phyloP scores from a whole-genome alignment of 2,329 filamentous ascomycete genomes.

The Aspergillaceae sp. region DNA sequence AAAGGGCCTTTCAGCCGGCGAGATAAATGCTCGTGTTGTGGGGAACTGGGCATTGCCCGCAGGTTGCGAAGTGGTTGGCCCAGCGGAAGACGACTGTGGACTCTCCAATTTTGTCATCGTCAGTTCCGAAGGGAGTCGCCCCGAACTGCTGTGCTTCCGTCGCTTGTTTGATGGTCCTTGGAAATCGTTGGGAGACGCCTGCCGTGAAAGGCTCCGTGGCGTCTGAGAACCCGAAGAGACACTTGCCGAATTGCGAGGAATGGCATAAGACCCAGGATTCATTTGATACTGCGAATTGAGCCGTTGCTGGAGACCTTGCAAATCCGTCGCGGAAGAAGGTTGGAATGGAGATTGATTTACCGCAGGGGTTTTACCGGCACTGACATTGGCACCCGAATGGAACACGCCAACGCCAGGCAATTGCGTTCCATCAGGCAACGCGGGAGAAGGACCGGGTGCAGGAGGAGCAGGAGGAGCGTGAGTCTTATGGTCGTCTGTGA shows the following conservation, averaged over 20 bases:
- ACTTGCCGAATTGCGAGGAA: constrained; percentile 30
- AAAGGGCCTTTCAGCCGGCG: constrained; percentile 40
- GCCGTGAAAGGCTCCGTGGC: constrained; percentile 59
- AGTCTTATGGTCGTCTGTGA: constrained; percentile 96
- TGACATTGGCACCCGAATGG: constrained; percentile 23
- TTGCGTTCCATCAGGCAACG: constrained; percentile 30
- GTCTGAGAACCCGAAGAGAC: constrained; percentile 41
- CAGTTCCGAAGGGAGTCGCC: constrained; percentile 62
- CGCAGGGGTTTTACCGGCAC: constrained; percentile 22
- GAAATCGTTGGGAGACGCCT: constrained; percentile 60
- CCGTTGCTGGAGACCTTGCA: constrained; percentile 50
- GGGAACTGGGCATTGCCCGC: constrained; percentile 36
- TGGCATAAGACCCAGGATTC: constrained; percentile 31
- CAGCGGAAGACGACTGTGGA: constrained; percentile 25
- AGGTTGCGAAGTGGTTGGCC: constrained; percentile 26
- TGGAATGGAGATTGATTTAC: constrained; percentile 40
- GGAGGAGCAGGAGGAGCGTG: constrained; percentile 44
- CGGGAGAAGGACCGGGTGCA: constrained; percentile 25
- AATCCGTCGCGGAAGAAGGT: constrained; percentile 54
- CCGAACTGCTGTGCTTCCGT: constrained; percentile 64
- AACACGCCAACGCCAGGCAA: constrained; percentile 39
- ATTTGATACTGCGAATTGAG: constrained; percentile 38
- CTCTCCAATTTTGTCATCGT: constrained; percentile 77
- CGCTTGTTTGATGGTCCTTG: constrained; percentile 65
- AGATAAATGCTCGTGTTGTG: constrained; percentile 26